Base-by-base conservation (phyloP, 140 eudicot species). In the Stevia rebaudiana region DNA sequence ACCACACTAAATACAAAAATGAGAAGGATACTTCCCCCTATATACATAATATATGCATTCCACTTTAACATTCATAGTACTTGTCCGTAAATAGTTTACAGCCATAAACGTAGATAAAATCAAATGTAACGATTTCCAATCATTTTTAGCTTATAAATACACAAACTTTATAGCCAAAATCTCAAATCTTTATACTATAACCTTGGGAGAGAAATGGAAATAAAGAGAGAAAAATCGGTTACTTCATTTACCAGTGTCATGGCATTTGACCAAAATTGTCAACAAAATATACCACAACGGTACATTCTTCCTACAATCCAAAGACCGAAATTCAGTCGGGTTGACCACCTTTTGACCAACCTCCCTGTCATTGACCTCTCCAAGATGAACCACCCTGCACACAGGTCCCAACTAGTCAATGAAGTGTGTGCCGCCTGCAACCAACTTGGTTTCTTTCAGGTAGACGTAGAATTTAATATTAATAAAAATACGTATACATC, bases 371-470 rank as follows among this genome's bases (percentile, higher is more conserved):
- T 86, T 25, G 95, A 86, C 74, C 75, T 86, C 24, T 75, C 87
- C 65, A 51, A 43, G 47, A 18, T 75, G 25, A 67, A 73, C 46
- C 64, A 80, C 73, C 87, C 85, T 7, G 68, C 59, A 59, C 70
- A 25, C 60, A 67, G 83, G 59, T 10, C 81, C 53, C 78, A n/a
- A 7, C 55, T 72, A 3, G 66, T 83, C 12, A 67, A 80, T 30
- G 49, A 83, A 67, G 67, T 83, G 3, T 70, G 67, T 41, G 59
- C 63, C 6, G 95, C 95, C 53, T 80, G 95, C 90, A 80, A 46
- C 61, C 73, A 76, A 35, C 73, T 80, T 50, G 95, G 90, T 51
- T 76, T 66, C 74, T 86, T 86, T 73, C 95, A 83, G 90, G 95
- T 86, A 67, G n/a, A n/a, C n/a, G n/a, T n/a, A n/a, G n/a, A n/a